Evolutionary conservation across 441 rosid genomes (phyloP).

Genomic region (Dalechampia spathulata): DNA sequence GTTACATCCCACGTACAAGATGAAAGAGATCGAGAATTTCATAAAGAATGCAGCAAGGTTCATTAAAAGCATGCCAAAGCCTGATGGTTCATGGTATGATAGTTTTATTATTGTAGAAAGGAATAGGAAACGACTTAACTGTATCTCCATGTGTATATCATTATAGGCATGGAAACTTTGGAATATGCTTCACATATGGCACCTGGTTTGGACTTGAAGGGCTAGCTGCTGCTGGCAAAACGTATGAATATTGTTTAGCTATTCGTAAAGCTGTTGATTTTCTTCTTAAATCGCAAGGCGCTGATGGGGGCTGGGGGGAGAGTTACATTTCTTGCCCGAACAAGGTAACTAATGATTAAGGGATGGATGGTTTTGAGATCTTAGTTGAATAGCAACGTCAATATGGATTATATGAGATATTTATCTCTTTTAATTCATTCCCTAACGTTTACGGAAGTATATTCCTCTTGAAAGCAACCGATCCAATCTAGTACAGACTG

Average conservation of each 20-base stretch:
- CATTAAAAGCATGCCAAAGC: slow-evolving; percentile 29
- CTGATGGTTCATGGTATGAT: slow-evolving; percentile 50
- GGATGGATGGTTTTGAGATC: too few relatives aligned
- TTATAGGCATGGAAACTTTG: slow-evolving; percentile 34
- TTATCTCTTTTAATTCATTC: too few relatives aligned
- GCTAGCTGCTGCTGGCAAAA: slow-evolving; percentile 32
- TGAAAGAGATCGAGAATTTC: slow-evolving; percentile 32
- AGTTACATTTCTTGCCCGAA: slow-evolving; percentile 31
- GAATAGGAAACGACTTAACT: background rate
- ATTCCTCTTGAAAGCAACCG: slow-evolving; percentile 27
- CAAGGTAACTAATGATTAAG: too few relatives aligned
- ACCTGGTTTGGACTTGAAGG: slow-evolving; percentile 33
- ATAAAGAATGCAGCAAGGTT: slow-evolving; percentile 24
- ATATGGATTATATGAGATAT: too few relatives aligned
- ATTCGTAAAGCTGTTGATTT: slow-evolving; percentile 31
- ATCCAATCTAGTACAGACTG: slow-evolving; percentile 34
- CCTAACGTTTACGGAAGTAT: too few relatives aligned
- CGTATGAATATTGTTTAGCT: slow-evolving; percentile 22
- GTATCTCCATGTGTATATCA: background rate
- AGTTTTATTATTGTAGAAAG: background rate
- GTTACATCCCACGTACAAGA: slow-evolving; percentile 29
- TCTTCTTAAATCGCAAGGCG: slow-evolving; percentile 24
- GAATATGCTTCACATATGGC: slow-evolving; percentile 34
- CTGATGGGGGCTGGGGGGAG: slow-evolving; percentile 48
- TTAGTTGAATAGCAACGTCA: too few relatives aligned